Evolutionary conservation across 768 basidiomycete species (phyloP).

Genomic region (Porphyrellus cyaneotinctus): DNA sequence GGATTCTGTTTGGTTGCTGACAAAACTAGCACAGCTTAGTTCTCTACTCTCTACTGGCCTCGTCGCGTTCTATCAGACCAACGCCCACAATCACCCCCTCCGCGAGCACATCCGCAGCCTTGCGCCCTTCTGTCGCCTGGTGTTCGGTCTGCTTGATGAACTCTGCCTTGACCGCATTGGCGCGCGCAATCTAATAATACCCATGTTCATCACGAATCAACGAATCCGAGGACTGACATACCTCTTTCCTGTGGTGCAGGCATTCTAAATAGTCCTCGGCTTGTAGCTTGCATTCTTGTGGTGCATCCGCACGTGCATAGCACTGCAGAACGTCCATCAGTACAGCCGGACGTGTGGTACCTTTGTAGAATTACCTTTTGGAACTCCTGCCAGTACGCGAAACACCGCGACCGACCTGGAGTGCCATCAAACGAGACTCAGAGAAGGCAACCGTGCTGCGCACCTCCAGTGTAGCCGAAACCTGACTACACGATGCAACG

Average conservation of each 20-base stretch:
- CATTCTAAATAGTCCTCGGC: conserved; percentile 91
- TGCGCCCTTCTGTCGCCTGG: conserved; percentile 64
- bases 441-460: conserved; percentile 8
- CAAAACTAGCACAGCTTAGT: conserved; percentile 12
- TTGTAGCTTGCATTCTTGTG: conserved; percentile 63
- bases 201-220: not conserved
- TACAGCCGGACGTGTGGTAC: not conserved
- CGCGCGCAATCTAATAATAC: conserved; percentile 52
- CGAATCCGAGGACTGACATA: conserved; percentile 33
- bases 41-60: not conserved
- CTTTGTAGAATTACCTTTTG: conserved; percentile 47
- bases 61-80: conserved; percentile 61
- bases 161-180: conserved; percentile 66
- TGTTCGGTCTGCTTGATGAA: conserved; percentile 63
- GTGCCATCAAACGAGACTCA: conserved; percentile 3
- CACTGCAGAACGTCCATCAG: conserved; percentile 48
- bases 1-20: conserved; percentile 38
- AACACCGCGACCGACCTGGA: conserved; percentile 80
- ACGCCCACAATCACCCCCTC: conserved; percentile 74
- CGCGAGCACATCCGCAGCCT: conserved; percentile 65
- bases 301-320: conserved; percentile 76
- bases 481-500: conserved; percentile 46
- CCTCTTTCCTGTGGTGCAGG: conserved; percentile 86
- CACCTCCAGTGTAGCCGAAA: conserved; percentile 60
- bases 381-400: conserved; percentile 91